These are phyloP conservation scores for Trichoderma reesei DNA, from an alignment of 495 filamentous ascomycete species.

Conservation along the genomic window DNA sequence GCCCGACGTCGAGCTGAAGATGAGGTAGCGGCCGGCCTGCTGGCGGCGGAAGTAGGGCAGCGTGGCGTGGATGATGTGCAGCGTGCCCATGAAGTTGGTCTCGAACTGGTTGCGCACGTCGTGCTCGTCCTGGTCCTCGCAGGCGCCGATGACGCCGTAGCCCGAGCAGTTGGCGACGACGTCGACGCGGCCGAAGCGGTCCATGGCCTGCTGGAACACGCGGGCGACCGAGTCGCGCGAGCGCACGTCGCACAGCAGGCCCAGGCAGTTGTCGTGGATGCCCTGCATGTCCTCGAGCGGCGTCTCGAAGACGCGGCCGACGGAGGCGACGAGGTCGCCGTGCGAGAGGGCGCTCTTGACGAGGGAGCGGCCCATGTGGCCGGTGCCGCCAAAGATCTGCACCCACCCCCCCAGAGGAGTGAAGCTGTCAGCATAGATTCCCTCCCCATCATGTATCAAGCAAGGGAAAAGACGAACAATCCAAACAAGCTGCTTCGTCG, in stretches of 20 bases:
- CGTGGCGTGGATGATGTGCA: constrained; percentile 87
- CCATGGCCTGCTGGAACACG: constrained; percentile 58
- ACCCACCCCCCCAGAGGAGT: no score
- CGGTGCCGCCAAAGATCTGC: constrained; percentile 87
- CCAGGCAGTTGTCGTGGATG: constrained; percentile 62
- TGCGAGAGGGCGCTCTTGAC: constrained; percentile 70
- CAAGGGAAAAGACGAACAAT: constrained; percentile 50
- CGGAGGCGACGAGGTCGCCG: constrained; percentile 79
- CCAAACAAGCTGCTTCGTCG: constrained; percentile 69
- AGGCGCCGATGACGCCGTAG: constrained; percentile 89
- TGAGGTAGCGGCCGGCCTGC: constrained; percentile 69
- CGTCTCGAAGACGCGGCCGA: constrained; percentile 77
- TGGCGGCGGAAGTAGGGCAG: constrained; percentile 78
- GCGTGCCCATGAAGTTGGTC: constrained; percentile 89
- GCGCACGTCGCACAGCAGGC: constrained; percentile 81
- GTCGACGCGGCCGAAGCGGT: constrained; percentile 72
- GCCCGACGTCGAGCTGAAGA: constrained; percentile 86
- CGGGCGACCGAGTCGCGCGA: constrained; percentile 64
- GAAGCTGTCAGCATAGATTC: not conserved
- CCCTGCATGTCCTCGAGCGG: constrained; percentile 60
- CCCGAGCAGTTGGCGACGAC: constrained; percentile 85
- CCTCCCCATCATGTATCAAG: no score
- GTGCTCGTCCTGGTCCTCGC: constrained; percentile 92
- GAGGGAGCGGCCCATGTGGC: constrained; percentile 89
- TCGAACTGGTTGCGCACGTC: constrained; percentile 94